Evolutionary conservation across 768 basidiomycete genomes (phyloP), one percentile per base, ranked within the genome.

Genomic region (Boletus rubescentipes): DNA sequence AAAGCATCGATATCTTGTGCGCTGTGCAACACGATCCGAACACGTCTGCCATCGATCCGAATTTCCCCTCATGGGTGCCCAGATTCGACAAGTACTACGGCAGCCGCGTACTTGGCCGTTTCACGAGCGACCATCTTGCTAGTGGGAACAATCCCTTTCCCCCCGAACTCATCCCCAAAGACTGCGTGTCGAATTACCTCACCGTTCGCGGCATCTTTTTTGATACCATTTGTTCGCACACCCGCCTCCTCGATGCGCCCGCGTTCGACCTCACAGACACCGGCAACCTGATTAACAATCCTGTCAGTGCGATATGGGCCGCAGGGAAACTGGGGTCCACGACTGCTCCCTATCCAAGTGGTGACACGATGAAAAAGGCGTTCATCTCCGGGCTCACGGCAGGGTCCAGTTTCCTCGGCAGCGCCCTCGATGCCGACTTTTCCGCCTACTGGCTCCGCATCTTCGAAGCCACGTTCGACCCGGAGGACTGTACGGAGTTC

Each of bases 31-130:
- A 51, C 23, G 42, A 51, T 26, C 42, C 42, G n/a, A 30, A 21
- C 32, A 7, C 35, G 14, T 18, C 32, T 14, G 9, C 29, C n/a
- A 8, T 51, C 11, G 50, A 51, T 26, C 42, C 35, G 14, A 20
- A 36, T 32, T 51, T 51, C 42, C 50, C 50, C 12, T 53, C 50
- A 42, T 55, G 51, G 51, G 54, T 55, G 18, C 51, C 54, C 5
- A 51, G 51, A 8, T 55, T 55, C 37, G 50, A 42, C 35, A 36
- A 44, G 32, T 51, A 29, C 35, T 51, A 43, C 18, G 41, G 50
- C 20, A 35, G 23, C 26, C 50, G 26, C 18, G 42, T 51, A 26
- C 50, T 51, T n/a, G 50, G 50, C 18, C 50, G 50, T 29, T 51
- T 43, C 29, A 44, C 50, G 40, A 51, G 42, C 50, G 6, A 51